Conservation (phyloP, 768 basidiomycete species). For the Mycena pura region DNA sequence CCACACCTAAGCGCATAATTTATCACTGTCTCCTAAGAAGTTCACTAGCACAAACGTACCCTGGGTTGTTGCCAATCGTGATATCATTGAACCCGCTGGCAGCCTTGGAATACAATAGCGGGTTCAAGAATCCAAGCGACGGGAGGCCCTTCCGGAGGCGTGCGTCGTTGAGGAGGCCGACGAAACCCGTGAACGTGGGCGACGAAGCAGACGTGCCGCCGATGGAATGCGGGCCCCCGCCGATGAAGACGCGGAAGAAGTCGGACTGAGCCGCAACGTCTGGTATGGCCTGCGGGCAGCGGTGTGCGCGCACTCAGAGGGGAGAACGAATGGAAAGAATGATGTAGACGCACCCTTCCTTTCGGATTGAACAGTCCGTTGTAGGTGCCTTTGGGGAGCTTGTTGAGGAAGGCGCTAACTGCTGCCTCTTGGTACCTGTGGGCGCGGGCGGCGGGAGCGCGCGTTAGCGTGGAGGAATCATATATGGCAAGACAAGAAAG, state of each 20-base stretch:
- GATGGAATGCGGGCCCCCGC: conserved; percentile 22
- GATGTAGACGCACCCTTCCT: conserved; percentile 27
- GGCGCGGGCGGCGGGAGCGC: background rate
- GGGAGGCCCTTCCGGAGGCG: conserved; percentile 50
- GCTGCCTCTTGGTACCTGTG: conserved; percentile 44
- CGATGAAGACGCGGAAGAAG: conserved; percentile 30
- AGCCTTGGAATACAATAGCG: conserved; percentile 57
- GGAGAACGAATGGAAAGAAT: too few relatives aligned
- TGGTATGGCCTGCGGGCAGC: conserved; percentile 36
- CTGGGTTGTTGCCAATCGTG: conserved; percentile 56
- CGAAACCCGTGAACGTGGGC: conserved; percentile 46
- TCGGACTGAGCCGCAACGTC: conserved; percentile 39
- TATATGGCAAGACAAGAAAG: background rate
- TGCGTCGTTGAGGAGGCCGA: conserved; percentile 68
- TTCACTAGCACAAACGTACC: conserved; percentile 15
- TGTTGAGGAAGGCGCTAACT: conserved; percentile 35
- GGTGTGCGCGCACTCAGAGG: too few relatives aligned
- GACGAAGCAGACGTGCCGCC: conserved; percentile 37
- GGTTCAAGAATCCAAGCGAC: conserved; percentile 70
- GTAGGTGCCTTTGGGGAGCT: conserved; percentile 31
- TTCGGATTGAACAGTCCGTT: conserved; percentile 36
- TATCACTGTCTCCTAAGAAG: background rate
- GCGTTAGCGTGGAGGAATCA: background rate
- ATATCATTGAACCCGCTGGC: conserved; percentile 60
- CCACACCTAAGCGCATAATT: conserved; percentile 46